Evolutionary conservation across 495 filamentous ascomycete genomes (phyloP).

Genomic region (Hypoxylon subgilvum): DNA sequence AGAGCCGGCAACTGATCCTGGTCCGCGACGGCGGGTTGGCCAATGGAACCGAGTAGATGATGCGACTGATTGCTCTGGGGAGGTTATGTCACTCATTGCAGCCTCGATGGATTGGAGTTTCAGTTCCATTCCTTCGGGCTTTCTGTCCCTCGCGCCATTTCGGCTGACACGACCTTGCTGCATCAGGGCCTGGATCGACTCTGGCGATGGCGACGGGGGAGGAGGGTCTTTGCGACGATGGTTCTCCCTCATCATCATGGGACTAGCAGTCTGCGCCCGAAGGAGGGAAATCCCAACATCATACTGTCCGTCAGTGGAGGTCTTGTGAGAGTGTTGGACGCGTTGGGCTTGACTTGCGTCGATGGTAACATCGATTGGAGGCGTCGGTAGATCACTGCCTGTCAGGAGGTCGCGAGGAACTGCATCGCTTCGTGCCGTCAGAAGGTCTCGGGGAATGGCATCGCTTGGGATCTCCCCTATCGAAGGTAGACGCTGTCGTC

Average conservation of each 20-base stretch:
- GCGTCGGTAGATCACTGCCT: slow-evolving; percentile 39
- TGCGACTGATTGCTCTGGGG: slow-evolving; percentile 55
- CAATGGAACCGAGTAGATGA: slow-evolving; percentile 54
- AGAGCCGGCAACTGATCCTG: slow-evolving; percentile 56
- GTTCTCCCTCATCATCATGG: slow-evolving; percentile 54
- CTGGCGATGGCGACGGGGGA: slow-evolving; percentile 59
- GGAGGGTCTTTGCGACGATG: slow-evolving; percentile 44
- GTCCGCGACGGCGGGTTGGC: slow-evolving; percentile 53
- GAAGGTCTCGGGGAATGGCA: slow-evolving; percentile 42
- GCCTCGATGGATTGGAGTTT: slow-evolving; percentile 67
- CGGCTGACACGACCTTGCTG: slow-evolving; percentile 61
- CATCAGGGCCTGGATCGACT: slow-evolving; percentile 56
- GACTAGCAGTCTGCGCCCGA: slow-evolving; percentile 57
- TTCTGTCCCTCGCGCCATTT: slow-evolving; percentile 78
- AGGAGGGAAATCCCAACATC: slow-evolving; percentile 37
- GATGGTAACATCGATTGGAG: slow-evolving; percentile 34
- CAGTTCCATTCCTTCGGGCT: slow-evolving; percentile 81
- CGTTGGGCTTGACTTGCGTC: slow-evolving; percentile 20
- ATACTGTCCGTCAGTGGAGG: slow-evolving; percentile 27
- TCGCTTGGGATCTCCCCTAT: slow-evolving; percentile 73
- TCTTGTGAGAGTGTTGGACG: slow-evolving; percentile 21
- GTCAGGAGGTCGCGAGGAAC: slow-evolving; percentile 45
- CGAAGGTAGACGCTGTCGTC: slow-evolving; percentile 75
- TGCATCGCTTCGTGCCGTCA: too few species aligned
- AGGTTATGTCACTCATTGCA: slow-evolving; percentile 56